phyloP scores from a whole-genome alignment of 306 rosid genomes.

The Neltuma alba region DNA sequence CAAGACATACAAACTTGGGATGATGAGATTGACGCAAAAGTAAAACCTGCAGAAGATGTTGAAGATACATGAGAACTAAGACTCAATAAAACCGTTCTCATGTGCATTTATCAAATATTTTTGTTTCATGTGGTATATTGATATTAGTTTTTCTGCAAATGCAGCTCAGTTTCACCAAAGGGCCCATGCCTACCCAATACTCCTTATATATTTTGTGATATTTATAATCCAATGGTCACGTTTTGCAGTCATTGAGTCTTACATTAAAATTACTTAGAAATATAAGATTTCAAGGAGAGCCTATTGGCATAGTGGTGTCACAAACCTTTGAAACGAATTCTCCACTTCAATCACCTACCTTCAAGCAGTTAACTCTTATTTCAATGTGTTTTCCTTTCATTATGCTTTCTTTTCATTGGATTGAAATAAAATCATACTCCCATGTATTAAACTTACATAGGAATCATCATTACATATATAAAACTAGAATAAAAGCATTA shows the following conservation, averaged over 20 bases:
- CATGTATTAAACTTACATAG: not conserved
- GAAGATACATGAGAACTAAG: not conserved
- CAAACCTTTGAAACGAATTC: too few species aligned
- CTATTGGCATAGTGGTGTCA: too few species aligned
- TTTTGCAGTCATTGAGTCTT: not conserved
- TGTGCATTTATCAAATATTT: not conserved
- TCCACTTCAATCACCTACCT: not conserved
- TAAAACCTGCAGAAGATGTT: not conserved
- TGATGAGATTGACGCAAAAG: slow-evolving; percentile 22
- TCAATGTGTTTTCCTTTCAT: not conserved
- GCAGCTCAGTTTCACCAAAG: not conserved
- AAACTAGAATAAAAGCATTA: not conserved
- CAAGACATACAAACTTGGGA: slow-evolving; percentile 48
- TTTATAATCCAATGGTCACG: not conserved
- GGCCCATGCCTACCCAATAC: not conserved
- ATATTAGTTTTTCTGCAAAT: not conserved
- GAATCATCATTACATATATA: not conserved
- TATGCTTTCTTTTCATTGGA: not conserved
- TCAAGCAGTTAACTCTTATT: not conserved
- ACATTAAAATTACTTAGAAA: too few species aligned
- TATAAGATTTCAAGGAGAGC: too few species aligned
- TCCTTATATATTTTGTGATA: not conserved
- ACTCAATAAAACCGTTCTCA: not conserved
- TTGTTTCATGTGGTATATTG: not conserved
- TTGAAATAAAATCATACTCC: not conserved